Conservation (phyloP, 225 moss, liverwort and hornwort species). For the Straminergon stramineum region DNA sequence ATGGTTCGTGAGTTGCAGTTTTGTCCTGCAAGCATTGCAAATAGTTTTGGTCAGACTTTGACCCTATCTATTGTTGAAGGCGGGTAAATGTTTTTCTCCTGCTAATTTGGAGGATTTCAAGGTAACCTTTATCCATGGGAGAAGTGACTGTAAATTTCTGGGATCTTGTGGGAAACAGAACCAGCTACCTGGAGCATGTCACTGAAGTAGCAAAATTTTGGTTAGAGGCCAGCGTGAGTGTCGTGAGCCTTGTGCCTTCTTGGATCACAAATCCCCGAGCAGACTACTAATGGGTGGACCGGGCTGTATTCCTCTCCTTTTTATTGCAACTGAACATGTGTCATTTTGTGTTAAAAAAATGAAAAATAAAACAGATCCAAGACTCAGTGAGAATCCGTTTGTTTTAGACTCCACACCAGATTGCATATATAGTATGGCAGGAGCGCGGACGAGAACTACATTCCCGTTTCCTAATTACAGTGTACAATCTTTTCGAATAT, state of each 20-base stretch:
- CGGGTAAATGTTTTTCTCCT: no score
- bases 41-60: not conserved
- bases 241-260: not conserved
- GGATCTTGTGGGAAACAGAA: not conserved
- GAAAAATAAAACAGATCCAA: not conserved
- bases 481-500: not conserved
- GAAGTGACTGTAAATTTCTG: no score
- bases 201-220: not conserved
- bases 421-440: not conserved
- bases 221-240: not conserved
- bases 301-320: not conserved
- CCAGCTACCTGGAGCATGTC: not conserved
- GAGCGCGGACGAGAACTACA: not conserved
- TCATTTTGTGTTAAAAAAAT: not conserved
- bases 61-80: not conserved
- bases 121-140: not conserved
- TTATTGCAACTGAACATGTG: not conserved
- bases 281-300: not conserved
- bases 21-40: no score
- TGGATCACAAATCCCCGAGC: not conserved
- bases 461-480: not conserved
- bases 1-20: not conserved
- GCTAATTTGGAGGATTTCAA: not conserved
- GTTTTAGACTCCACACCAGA: not conserved
- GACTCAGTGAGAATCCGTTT: not conserved